These are phyloP conservation scores for Halteria grandinella DNA, from an alignment of 73 alveolate genomes.

Conservation along the genomic window DNA sequence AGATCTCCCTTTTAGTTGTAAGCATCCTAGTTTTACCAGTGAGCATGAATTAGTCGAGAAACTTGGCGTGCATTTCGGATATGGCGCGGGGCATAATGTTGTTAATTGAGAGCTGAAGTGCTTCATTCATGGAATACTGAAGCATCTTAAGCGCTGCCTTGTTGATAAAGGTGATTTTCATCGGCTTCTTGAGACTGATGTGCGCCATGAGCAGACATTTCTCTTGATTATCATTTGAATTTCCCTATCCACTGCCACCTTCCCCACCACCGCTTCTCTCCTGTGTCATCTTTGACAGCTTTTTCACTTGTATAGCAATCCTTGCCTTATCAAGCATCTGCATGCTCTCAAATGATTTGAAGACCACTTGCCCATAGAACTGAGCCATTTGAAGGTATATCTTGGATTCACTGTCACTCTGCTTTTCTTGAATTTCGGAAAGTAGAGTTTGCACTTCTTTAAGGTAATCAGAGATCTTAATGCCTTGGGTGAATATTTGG, in stretches of 20 bases:
- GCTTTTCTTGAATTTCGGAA: not conserved
- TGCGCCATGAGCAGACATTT: conserved; percentile 7
- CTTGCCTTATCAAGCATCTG: conserved; percentile 8
- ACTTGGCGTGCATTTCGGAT: conserved; percentile 19
- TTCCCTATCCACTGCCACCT: no score
- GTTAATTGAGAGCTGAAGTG: not conserved
- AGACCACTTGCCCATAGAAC: conserved; percentile 2
- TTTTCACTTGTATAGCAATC: not conserved
- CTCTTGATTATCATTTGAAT: no score
- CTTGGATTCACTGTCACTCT: conserved; percentile 1
- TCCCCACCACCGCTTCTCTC: conserved; percentile 4
- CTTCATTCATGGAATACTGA: conserved; percentile 1
- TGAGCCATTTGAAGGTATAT: conserved; percentile 6
- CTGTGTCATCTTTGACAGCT: not conserved
- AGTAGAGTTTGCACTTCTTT: not conserved
- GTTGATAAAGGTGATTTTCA: conserved; percentile 13
- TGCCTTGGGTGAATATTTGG: not conserved
- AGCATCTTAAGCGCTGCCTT: not conserved
- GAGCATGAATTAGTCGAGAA: conserved; percentile 6
- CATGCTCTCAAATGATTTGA: conserved; percentile 2
- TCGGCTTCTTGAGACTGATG: conserved; percentile 18
- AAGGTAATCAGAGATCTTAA: not conserved
- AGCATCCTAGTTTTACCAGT: conserved; percentile 21
- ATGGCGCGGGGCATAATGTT: conserved; percentile 1
- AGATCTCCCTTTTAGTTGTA: not conserved